A percentile compares a stretch with the other conserved stretches of the same genome.
Evolutionary conservation across 2,329 filamentous ascomycete genomes (phyloP).

Genomic region (Alternaria postmessia): DNA sequence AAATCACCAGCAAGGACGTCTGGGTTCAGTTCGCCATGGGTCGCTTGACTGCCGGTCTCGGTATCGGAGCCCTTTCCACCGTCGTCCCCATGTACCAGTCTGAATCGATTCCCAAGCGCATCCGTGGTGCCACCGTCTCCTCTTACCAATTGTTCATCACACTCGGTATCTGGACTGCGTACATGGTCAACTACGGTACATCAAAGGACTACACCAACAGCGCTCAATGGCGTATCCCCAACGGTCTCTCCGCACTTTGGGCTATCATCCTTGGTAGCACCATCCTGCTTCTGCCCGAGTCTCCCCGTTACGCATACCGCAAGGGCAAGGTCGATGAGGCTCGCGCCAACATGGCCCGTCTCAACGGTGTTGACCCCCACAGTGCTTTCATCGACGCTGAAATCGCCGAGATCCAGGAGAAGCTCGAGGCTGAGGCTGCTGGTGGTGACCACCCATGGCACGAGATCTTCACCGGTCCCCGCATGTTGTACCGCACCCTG

Average conservation of each 20-base stretch:
- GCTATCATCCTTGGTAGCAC: conserved; percentile 62
- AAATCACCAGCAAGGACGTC: conserved; percentile 64
- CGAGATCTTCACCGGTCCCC: conserved; percentile 71
- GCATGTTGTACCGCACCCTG: conserved; percentile 71
- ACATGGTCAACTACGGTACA: conserved; percentile 68
- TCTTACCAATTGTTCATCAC: conserved; percentile 75
- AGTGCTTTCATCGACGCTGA: conserved; percentile 63
- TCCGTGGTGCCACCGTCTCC: conserved; percentile 69
- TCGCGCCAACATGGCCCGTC: conserved; percentile 60
- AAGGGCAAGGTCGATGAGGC: conserved; percentile 61
- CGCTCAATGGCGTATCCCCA: conserved; percentile 70
- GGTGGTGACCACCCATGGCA: conserved; percentile 54
- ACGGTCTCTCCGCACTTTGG: conserved; percentile 66
- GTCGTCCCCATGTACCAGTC: conserved; percentile 69
- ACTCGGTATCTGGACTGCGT: conserved; percentile 67
- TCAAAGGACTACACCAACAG: conserved; percentile 57
- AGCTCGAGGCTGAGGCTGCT: conserved; percentile 61
- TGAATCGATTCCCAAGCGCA: conserved; percentile 70
- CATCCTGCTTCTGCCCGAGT: conserved; percentile 65
- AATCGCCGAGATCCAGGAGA: conserved; percentile 64
- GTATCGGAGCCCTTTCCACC: conserved; percentile 71
- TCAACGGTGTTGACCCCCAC: conserved; percentile 64
- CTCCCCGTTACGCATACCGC: conserved; percentile 66
- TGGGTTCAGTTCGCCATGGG: conserved; percentile 73
- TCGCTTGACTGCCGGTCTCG: conserved; percentile 69